Evolutionary conservation across 2,329 filamentous ascomycete species (phyloP).

Genomic region (Ophiostoma novo-ulmi): DNA sequence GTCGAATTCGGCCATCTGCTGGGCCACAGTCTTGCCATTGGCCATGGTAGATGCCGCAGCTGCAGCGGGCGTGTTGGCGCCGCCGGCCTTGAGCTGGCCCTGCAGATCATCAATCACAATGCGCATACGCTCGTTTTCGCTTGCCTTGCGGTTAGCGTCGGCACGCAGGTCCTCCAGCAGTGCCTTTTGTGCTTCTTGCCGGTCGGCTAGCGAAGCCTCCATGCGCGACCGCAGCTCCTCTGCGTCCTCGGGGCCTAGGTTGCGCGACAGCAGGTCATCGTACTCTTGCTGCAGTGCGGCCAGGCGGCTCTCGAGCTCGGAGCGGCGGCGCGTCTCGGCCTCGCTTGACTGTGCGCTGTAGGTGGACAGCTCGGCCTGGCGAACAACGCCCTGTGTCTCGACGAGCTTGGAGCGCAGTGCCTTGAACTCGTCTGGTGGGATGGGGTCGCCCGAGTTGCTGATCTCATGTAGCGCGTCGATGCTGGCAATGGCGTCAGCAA

Average conservation of each 20-base stretch:
- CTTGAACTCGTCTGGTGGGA: constrained; percentile 75
- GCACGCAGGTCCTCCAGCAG: constrained; percentile 71
- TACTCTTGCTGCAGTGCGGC: constrained; percentile 74
- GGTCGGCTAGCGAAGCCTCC: constrained; percentile 69
- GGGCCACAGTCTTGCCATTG: constrained; percentile 87
- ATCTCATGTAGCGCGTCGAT: constrained; percentile 74
- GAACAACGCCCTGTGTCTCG: constrained; percentile 85
- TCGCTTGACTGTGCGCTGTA: constrained; percentile 63
- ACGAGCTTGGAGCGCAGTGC: constrained; percentile 72
- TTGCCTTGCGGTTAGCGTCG: constrained; percentile 69
- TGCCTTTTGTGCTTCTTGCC: constrained; percentile 67
- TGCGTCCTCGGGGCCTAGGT: constrained; percentile 70
- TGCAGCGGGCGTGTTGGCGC: constrained; percentile 36
- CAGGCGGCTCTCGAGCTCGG: constrained; percentile 72
- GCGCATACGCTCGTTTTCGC: constrained; percentile 78
- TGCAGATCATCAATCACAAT: constrained; percentile 75
- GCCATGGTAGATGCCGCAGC: constrained; percentile 48
- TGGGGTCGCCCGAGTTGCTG: constrained; percentile 68
- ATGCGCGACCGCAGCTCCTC: constrained; percentile 79
- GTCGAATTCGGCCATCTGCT: constrained; percentile 98
- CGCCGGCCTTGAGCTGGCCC: constrained; percentile 62
- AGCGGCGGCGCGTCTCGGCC: constrained; percentile 61
- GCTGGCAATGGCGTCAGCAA: constrained; percentile 77
- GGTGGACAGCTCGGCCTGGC: constrained; percentile 83
- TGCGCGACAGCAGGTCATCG: constrained; percentile 73